Percentiles rank a stretch among this genome's conserved stretches.
Conservation (phyloP, 345 rosid species). For the Geranium rotundifolium region DNA sequence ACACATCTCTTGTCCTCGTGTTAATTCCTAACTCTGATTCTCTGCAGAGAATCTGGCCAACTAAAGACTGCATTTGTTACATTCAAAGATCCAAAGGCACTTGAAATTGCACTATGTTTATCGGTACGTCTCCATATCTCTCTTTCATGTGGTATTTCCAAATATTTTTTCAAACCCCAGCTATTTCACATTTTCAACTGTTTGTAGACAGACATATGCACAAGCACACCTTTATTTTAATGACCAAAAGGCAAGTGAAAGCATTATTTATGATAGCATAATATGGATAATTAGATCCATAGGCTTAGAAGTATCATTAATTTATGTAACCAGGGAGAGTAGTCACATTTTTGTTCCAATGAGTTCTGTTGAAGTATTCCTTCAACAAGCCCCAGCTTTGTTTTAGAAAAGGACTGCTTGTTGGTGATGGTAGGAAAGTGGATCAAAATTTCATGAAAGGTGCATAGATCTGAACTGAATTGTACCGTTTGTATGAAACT, state of each 20-base stretch:
- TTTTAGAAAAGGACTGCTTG: no score
- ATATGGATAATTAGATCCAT: not conserved
- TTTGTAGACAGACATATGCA: not conserved
- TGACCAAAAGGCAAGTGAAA: no score
- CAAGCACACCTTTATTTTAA: not conserved
- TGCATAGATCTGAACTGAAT: not conserved
- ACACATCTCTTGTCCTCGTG: slow-evolving; percentile 5
- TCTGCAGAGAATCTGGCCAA: slow-evolving; percentile 44
- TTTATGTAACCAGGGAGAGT: not conserved
- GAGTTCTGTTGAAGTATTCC: no score
- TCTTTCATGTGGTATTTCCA: not conserved
- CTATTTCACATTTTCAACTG: not conserved
- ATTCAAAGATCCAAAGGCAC: slow-evolving; percentile 75
- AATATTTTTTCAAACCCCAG: slow-evolving; percentile 1
- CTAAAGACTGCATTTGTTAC: slow-evolving; percentile 64
- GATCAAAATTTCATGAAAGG: not conserved
- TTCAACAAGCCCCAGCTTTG: no score
- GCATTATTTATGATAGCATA: not conserved
- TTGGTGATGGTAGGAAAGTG: no score
- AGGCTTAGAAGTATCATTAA: not conserved
- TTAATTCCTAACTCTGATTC: slow-evolving; percentile 3
- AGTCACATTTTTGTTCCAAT: not conserved
- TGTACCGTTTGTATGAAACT: not conserved
- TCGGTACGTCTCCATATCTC: slow-evolving; percentile 29
- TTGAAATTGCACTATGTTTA: slow-evolving; percentile 77